Percentiles rank a stretch among this genome's conserved stretches.
Conservation (phyloP, 2,329 filamentous ascomycete genomes). For the Daldinia sp. region DNA sequence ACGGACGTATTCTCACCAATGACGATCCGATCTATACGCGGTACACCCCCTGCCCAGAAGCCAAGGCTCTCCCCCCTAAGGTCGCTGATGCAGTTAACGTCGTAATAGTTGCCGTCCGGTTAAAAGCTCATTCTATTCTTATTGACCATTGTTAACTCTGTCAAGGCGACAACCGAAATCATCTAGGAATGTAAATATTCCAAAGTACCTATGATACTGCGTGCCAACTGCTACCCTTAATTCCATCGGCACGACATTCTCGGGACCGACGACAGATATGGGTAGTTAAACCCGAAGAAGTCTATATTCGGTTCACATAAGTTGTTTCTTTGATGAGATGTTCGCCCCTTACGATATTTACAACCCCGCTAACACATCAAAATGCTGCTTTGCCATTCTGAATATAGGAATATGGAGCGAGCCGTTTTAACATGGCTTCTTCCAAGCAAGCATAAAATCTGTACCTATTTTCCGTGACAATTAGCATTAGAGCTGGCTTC, state of each 20-base stretch:
- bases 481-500: background rate
- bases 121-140: background rate
- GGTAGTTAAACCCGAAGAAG: background rate
- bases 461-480: background rate
- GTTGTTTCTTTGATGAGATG: background rate
- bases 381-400: background rate
- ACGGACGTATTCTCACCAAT: background rate
- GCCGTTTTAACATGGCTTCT: background rate
- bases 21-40: background rate
- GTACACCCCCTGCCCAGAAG: background rate
- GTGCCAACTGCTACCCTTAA: background rate
- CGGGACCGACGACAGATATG: background rate
- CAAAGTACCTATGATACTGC: background rate
- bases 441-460: background rate
- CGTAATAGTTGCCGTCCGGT: background rate
- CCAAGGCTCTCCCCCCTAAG: background rate
- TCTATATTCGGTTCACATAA: background rate
- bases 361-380: background rate
- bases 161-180: background rate
- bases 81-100: background rate
- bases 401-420: background rate
- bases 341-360: background rate
- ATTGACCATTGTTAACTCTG: background rate
- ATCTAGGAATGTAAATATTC: background rate
- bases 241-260: background rate